Conservation (phyloP, 768 basidiomycete species). For the Boletus sensibilis region DNA sequence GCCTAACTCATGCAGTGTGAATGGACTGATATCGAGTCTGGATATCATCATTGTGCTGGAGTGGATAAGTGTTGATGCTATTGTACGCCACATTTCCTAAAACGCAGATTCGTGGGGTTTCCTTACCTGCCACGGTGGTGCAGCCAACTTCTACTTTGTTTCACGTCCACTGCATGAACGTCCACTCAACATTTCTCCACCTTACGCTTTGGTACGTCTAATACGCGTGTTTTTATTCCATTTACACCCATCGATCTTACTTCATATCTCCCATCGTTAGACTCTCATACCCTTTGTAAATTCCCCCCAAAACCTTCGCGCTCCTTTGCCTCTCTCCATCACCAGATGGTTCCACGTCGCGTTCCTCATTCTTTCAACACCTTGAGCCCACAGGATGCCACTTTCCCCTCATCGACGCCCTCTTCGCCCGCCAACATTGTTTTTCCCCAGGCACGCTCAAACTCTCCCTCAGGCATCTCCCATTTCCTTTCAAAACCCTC, state of each 20-base stretch:
- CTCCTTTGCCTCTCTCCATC: slow-evolving; percentile 6
- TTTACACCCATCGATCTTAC: neutral
- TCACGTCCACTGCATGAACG: slow-evolving; percentile 23
- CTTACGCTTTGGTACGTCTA: slow-evolving; percentile 10
- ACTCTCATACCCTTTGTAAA: slow-evolving; percentile 1
- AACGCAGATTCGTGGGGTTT: slow-evolving; percentile 7
- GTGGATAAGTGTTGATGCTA: slow-evolving; percentile 1
- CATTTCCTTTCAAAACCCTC: slow-evolving; percentile 66
- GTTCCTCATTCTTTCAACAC: slow-evolving; percentile 39
- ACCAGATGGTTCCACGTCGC: slow-evolving; percentile 52
- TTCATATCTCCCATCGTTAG: neutral
- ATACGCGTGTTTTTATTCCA: slow-evolving; percentile 2
- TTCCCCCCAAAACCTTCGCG: slow-evolving; percentile 9
- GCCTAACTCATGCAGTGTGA: neutral
- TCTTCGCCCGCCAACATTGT: slow-evolving; percentile 37
- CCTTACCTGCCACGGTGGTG: neutral
- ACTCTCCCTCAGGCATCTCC: slow-evolving; percentile 63
- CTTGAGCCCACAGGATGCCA: slow-evolving; percentile 39
- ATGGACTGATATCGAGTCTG: neutral
- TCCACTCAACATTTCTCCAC: neutral
- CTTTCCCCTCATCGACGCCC: slow-evolving; percentile 22
- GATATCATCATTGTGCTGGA: no score
- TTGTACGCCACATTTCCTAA: slow-evolving; percentile 27
- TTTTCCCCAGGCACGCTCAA: slow-evolving; percentile 51
- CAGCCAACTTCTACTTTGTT: slow-evolving; percentile 4